A percentile compares a stretch with the other conserved stretches of the same genome.
These are phyloP conservation scores for Alnus glutinosa DNA, from an alignment of 306 rosid species.

Conservation along the genomic window DNA sequence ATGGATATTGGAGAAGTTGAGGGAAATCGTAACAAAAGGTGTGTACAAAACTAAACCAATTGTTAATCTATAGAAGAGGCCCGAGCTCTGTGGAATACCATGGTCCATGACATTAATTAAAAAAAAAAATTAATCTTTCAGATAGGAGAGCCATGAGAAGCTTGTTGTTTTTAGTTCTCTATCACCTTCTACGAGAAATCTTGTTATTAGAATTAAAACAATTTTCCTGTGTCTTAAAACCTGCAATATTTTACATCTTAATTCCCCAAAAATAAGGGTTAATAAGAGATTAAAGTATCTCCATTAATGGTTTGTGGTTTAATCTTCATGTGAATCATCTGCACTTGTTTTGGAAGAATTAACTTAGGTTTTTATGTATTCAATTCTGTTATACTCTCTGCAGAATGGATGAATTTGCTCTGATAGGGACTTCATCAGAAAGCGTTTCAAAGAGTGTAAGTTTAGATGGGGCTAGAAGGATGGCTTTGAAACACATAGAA, in stretches of 20 bases:
- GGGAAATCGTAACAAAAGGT: not conserved
- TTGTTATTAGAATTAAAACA: not conserved
- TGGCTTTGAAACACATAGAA: conserved; percentile 95
- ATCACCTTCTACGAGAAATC: not conserved
- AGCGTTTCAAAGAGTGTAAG: conserved; percentile 77
- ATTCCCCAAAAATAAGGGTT: conserved; percentile 10
- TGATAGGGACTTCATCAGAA: conserved; percentile 73
- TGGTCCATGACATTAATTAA: not conserved
- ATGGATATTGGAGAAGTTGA: not conserved
- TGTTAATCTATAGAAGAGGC: not conserved
- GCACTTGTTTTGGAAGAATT: not conserved
- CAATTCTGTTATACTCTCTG: conserved; percentile 33
- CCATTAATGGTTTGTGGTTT: not conserved
- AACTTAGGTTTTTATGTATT: conserved; percentile 5
- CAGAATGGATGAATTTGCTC: conserved; percentile 97
- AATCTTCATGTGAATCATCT: not conserved
- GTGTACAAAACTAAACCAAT: not conserved
- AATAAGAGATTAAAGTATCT: not conserved
- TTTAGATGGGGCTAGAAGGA: conserved; percentile 91
- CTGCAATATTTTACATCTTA: not conserved
- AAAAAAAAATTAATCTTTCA: not conserved
- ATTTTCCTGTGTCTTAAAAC: not conserved
- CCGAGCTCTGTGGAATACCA: not conserved
- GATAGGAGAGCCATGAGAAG: not conserved
- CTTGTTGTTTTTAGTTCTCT: conserved; percentile 13